These are phyloP conservation scores for Neofusicoccum laricinum DNA, from an alignment of 2,329 filamentous ascomycete genomes.

Conservation along the genomic window DNA sequence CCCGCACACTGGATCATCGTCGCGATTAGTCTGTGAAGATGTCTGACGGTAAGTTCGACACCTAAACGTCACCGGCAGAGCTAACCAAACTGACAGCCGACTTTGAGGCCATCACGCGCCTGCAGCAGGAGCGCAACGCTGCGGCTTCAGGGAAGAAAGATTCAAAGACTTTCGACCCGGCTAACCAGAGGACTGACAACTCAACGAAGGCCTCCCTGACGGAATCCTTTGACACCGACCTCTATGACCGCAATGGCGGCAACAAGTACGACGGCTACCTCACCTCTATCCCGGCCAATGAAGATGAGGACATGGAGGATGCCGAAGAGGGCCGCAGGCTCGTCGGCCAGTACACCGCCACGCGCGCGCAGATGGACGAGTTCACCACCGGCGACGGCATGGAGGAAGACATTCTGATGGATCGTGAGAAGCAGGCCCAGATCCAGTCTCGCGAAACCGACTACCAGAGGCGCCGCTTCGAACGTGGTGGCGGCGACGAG, in stretches of 20 bases:
- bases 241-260: slow-evolving; percentile 75
- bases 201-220: slow-evolving; percentile 89
- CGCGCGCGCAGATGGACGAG: slow-evolving; percentile 87
- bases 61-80: neutral
- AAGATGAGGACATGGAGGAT: slow-evolving; percentile 79
- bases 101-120: slow-evolving; percentile 81
- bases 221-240: slow-evolving; percentile 80
- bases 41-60: slow-evolving; percentile 30
- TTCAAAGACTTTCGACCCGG: slow-evolving; percentile 73
- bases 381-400: slow-evolving; percentile 87
- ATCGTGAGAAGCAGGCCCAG: slow-evolving; percentile 82
- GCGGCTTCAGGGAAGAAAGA: slow-evolving; percentile 74
- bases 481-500: slow-evolving; percentile 72
- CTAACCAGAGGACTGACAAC: slow-evolving; percentile 76
- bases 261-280: slow-evolving; percentile 90
- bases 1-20: slow-evolving; percentile 12
- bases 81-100: slow-evolving; percentile 54
- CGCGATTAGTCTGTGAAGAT: slow-evolving; percentile 21
- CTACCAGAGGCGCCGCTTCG: slow-evolving; percentile 93
- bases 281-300: slow-evolving; percentile 77
- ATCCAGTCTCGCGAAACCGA: slow-evolving; percentile 94
- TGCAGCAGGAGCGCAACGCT: slow-evolving; percentile 90
- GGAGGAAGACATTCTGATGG: slow-evolving; percentile 85
- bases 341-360: slow-evolving; percentile 94
- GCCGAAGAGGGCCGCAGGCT: slow-evolving; percentile 67